Percentiles rank a stretch among this genome's conserved stretches.
phyloP scores from a whole-genome alignment of 179 eudicot genomes.

The Patellifolia procumbens region DNA sequence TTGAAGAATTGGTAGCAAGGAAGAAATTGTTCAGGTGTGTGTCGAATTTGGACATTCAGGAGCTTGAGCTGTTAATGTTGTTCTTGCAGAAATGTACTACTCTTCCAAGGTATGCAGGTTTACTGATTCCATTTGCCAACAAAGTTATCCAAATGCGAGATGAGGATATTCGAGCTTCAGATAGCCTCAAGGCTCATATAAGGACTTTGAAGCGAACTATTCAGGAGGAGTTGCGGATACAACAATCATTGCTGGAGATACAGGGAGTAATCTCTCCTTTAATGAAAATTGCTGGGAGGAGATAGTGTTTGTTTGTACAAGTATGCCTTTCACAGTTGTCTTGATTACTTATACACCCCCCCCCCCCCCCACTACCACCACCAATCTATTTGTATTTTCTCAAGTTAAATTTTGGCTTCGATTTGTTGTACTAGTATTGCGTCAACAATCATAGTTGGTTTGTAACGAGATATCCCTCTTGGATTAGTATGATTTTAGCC shows the following conservation, averaged over 20 bases:
- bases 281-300: constrained; percentile 75
- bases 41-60: constrained; percentile 60
- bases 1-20: constrained; percentile 90
- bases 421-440: neutral
- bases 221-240: constrained; percentile 75
- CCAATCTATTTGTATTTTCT: neutral
- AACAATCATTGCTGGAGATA: constrained; percentile 71
- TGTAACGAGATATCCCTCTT: neutral
- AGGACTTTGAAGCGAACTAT: constrained; percentile 66
- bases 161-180: constrained; percentile 56
- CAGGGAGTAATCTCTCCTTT: constrained; percentile 88
- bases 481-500: neutral
- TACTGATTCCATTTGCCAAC: constrained; percentile 63
- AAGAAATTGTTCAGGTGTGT: constrained; percentile 67
- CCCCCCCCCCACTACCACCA: neutral
- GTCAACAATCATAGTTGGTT: neutral
- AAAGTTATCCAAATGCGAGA: constrained; percentile 75
- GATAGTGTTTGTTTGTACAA: constrained; percentile 23
- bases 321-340: neutral
- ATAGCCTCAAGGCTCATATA: constrained; percentile 49
- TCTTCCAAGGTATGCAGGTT: constrained; percentile 64
- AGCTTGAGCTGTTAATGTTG: constrained; percentile 61
- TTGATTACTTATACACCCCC: neutral
- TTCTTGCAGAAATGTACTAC: constrained; percentile 70
- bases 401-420: neutral